A percentile compares a stretch with the other conserved stretches of the same genome.
Conservation (phyloP, 1,284 basidiomycete species). For the Ustilago bromivora region DNA sequence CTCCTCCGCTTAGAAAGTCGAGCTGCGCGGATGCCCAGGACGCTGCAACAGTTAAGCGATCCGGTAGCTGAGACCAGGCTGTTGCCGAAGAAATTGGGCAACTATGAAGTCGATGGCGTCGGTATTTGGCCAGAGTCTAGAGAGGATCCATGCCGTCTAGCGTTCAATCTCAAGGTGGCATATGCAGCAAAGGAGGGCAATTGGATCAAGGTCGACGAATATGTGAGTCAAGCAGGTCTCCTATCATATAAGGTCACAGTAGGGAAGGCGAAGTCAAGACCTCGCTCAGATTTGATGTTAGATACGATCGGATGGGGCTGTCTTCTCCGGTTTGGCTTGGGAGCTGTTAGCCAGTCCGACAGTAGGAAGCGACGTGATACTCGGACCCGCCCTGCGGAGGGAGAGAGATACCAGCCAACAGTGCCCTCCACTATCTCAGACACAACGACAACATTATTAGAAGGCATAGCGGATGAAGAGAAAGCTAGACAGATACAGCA, state of each 20-base stretch:
- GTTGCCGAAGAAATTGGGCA: slow-evolving; percentile 5
- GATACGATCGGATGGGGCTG: slow-evolving; percentile 31
- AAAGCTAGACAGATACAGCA: slow-evolving; percentile 4
- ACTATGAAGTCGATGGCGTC: slow-evolving; percentile 15
- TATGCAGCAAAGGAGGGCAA: slow-evolving; percentile 29
- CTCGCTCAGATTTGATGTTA: not conserved
- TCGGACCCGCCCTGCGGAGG: not conserved
- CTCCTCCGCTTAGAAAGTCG: slow-evolving; percentile 27
- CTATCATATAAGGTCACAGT: not conserved
- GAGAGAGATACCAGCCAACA: not conserved
- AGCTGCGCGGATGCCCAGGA: slow-evolving; percentile 6
- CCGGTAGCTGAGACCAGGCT: not conserved
- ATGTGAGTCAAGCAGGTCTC: slow-evolving; percentile 13
- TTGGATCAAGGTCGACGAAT: slow-evolving; percentile 33
- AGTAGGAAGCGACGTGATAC: not conserved
- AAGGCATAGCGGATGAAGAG: slow-evolving; percentile 3
- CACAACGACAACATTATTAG: not conserved
- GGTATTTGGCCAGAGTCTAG: slow-evolving; percentile 22
- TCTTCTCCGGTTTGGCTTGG: slow-evolving; percentile 28
- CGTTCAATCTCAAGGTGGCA: slow-evolving; percentile 35
- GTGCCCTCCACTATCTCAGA: not conserved
- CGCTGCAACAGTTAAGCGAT: not conserved
- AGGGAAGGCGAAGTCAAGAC: not conserved
- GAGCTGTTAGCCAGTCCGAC: slow-evolving; percentile 7
- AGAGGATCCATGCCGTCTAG: slow-evolving; percentile 27